Percentiles rank a stretch among this genome's conserved stretches.
These are phyloP conservation scores for Marasmius sp. DNA, from an alignment of 1,284 basidiomycete genomes.

Conservation along the genomic window DNA sequence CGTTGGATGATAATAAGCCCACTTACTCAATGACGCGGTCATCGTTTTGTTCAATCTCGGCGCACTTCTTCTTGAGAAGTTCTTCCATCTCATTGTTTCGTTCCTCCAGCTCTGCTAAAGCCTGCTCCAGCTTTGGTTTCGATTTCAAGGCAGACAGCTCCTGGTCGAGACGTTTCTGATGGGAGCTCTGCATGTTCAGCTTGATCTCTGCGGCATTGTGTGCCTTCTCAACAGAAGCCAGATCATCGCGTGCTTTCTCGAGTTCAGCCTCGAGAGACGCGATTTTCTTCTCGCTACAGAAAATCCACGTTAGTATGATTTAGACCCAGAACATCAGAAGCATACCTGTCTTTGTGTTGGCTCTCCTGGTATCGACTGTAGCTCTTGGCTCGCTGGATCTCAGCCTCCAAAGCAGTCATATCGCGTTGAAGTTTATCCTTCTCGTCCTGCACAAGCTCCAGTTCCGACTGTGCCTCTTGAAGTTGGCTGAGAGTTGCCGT, in stretches of 20 bases:
- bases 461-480: conserved; percentile 21
- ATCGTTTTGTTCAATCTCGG: conserved; percentile 82
- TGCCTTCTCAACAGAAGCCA: conserved; percentile 54
- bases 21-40: conserved; percentile 76
- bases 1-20: not conserved
- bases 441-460: conserved; percentile 44
- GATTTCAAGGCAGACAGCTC: conserved; percentile 55
- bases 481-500: conserved; percentile 23
- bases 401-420: conserved; percentile 58
- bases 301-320: conserved; percentile 11
- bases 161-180: conserved; percentile 63
- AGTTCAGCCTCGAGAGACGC: conserved; percentile 45
- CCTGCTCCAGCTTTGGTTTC: conserved; percentile 52
- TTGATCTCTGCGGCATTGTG: conserved; percentile 63
- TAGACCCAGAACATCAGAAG: conserved; percentile 2
- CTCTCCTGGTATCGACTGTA: conserved; percentile 60
- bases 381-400: conserved; percentile 61
- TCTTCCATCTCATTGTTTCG: conserved; percentile 74
- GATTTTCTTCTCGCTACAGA: conserved; percentile 47
- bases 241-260: conserved; percentile 40
- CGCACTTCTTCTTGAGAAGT: conserved; percentile 61
- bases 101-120: conserved; percentile 61
- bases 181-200: conserved; percentile 57
- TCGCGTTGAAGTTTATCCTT: conserved; percentile 49
- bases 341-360: conserved; percentile 59